Evolutionary conservation across 1,284 basidiomycete genomes (phyloP), one percentile per base, ranked within the genome.

Genomic region (Hortiboletus rubellus): DNA sequence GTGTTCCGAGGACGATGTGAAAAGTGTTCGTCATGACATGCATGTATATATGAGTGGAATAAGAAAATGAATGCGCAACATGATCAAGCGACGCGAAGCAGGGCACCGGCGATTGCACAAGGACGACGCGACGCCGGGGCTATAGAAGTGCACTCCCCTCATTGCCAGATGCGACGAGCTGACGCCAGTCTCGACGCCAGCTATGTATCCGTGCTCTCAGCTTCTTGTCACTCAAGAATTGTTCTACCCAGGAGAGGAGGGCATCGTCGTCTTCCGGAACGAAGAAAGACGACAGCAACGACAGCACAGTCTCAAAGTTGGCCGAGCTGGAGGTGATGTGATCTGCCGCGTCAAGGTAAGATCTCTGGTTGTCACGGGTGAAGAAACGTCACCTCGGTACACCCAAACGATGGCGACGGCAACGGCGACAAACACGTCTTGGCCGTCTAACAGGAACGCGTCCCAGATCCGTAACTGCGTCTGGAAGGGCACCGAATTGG

Each of bases 381-480:
- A 45, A 50, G 46, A 46, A 3, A 54, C 72, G 79, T 63, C 58
- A 93, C 92, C 87, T 79, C 85, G 80, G 68, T 94, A 92, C 10
- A 86, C 84, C 93, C 94, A 98, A 34, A 99, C 82, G 59, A 99
- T 86, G 1, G 91, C 92, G 0, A 97, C 74, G 0, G 94, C 90
- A 1, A 92, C 84, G 36, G 92, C 81, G 45, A 98, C 80, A 62
- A 98, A 91, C 8, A 95, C 79, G 69, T 99, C 96, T 65, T 86
- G 82, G 7, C 97, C 97, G 61, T 98, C 94, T 24, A 96, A 74
- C 47, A 98, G 78, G 68, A 96, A 91, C 2, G 85, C 92, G 72
- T 99, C 96, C 96, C 96, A 99, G 24, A 99, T 71, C 57, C 97
- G 82, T 41, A 99, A 76, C 76, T 98, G 95, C 45, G 90, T 94